These are phyloP conservation scores for Astrothelium subdiscretum DNA, from an alignment of 495 filamentous ascomycete species.

Conservation along the genomic window DNA sequence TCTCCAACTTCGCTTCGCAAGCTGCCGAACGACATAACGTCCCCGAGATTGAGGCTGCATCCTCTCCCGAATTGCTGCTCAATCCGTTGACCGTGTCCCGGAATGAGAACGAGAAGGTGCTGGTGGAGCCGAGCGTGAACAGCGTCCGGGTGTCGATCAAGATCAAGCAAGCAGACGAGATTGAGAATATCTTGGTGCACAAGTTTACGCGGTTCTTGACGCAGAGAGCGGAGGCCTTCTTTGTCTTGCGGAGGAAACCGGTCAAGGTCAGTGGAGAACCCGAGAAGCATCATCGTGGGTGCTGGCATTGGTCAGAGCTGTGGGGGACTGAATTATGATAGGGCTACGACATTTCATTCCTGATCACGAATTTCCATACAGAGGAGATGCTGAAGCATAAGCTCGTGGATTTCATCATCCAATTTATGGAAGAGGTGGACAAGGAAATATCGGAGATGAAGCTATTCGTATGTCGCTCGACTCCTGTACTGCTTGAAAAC, in stretches of 20 bases:
- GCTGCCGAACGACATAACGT: slow-evolving; percentile 94
- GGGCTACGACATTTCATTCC: slow-evolving; percentile 98
- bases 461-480: slow-evolving; percentile 68
- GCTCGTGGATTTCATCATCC: slow-evolving; percentile 94
- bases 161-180: slow-evolving; percentile 99
- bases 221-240: slow-evolving; percentile 94
- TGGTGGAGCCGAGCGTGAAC: slow-evolving; percentile 93
- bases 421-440: slow-evolving; percentile 99
- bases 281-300: no score
- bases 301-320: no score
- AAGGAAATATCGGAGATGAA: slow-evolving; percentile 99
- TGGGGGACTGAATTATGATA: slow-evolving; percentile 34
- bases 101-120: slow-evolving; percentile 89
- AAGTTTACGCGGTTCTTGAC: slow-evolving; percentile 96
- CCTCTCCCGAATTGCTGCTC: slow-evolving; percentile 87
- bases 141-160: slow-evolving; percentile 90
- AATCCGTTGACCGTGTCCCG: slow-evolving; percentile 78
- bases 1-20: slow-evolving; percentile 96
- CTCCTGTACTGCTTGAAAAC: background rate
- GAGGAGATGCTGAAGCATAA: slow-evolving; percentile 98
- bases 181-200: slow-evolving; percentile 92
- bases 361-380: slow-evolving; percentile 97
- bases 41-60: slow-evolving; percentile 87
- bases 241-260: slow-evolving; percentile 87
- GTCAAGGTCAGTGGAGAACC: slow-evolving; percentile 54